Evolutionary conservation across 2,329 filamentous ascomycete species (phyloP), one percentile per base, ranked within the genome.

Genomic region (Penicillium aurantiogriseum): DNA sequence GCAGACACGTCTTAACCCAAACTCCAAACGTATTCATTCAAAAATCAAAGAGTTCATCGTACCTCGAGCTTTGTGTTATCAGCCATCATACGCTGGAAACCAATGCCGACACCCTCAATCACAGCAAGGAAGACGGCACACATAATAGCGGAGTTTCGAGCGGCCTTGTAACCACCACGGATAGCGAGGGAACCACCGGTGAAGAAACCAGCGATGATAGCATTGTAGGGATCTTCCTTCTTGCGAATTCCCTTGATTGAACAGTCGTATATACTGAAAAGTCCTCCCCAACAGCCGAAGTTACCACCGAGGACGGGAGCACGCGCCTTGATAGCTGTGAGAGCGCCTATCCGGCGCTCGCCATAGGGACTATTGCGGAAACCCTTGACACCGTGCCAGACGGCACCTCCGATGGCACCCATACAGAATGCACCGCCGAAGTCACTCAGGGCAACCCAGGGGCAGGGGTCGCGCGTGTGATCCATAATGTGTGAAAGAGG

Each of bases 221-320:
- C 92, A 79, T 97, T 97, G 81, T 92, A 97, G 11, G 94, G 92
- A 75, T 97, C 94, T 77, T 99, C 94, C 87, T 97, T 97, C 83
- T 94, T 91, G 64, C 92, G 83, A 54, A 93, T 81, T 57, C 93
- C 93, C 83, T 97, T 99, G 62, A 97, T 90, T 23, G 92, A 90
- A 81, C 94, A 99, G 80, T 99, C 94, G 71, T 93, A 97, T 60
- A 91, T 95, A 69, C 88, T 91, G 83, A 97, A 97, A 56, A 97
- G 81, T 66, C 94, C 94, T 73, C 94, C 93, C 93, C 94, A 97
- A 56, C 96, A 91, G 70, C 93, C 93, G 70, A 97, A 99, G 82
- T 99, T 99, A 71, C 94, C 94, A 71, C 94, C 94, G 48, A 97
- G 85, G 31, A 97, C 93, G 2, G 94, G 94, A 42, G 94, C 94